Evolutionary conservation across 768 basidiomycete genomes (phyloP), one percentile per base, ranked within the genome.

Genomic region (Mycena belliarum): DNA sequence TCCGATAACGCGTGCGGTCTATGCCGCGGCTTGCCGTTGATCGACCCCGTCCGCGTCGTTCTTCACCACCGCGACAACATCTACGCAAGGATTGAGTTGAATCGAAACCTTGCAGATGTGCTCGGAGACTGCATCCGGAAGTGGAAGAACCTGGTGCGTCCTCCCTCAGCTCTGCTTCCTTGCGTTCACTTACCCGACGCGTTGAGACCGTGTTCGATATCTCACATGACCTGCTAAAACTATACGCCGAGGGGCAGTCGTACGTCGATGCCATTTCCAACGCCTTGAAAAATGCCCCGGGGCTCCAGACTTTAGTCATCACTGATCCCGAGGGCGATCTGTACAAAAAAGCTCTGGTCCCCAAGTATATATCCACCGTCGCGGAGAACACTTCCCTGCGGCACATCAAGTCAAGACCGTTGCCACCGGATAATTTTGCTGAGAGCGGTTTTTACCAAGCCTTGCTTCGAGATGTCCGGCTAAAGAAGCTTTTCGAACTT

Each of bases 11-110:
- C 47, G 9, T 42, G 41, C 3, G 55, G 55, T 8, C 32, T 55
- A 1, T 38, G 47, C 20, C 23, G 23, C 21, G 9, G 55, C 26
- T 21, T 55, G 23, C 40, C 47, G 2, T 42, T 21, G 29, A 55
- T 55, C 18, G 48, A 55, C 16, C 55, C 55, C 4, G 33, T 45
- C 2, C 47, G 47, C 6, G 40, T 55, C 28, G 48, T 55, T 24
- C 41, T 54, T 15, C 38, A 40, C 25, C 45, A 54, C n/a, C n/a
- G n/a, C n/a, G n/a, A n/a, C n/a, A n/a, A n/a, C n/a, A 8, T 35
- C 37, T 23, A 35, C 16, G 20, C 47, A 6, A 54, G 46, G 37
- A 12, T 11, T 37, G 29, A 7, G 14, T 33, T 20, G 29, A 32
- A 12, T 6, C 29, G 29, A 40, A 42, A 37, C 16, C n/a, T 48